A percentile compares a stretch with the other conserved stretches of the same genome.
Evolutionary conservation across 768 basidiomycete genomes (phyloP).

Genomic region (Leccinum olivaceopallidum): DNA sequence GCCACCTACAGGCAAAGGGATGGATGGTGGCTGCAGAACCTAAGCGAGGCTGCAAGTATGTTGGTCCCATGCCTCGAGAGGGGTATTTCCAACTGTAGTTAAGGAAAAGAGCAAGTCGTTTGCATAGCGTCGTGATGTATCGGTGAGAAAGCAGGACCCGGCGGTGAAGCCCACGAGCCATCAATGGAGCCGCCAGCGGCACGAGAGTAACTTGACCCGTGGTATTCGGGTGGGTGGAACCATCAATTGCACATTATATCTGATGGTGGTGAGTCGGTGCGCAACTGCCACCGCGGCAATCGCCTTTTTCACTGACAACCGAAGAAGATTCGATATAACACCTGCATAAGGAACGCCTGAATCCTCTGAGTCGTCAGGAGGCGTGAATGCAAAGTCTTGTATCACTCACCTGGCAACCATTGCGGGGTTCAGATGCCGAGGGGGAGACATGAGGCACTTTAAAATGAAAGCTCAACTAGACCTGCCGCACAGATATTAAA

Average conservation of each 20-base stretch:
- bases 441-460: constrained; percentile 19
- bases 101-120: constrained; percentile 8
- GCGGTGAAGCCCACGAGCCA: constrained; percentile 2
- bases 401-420: constrained; percentile 5
- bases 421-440: constrained; percentile 20
- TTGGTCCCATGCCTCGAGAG: constrained; percentile 21
- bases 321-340: constrained; percentile 19
- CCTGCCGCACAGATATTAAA: constrained; percentile 3
- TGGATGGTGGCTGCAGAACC: constrained; percentile 23
- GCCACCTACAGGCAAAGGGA: constrained; percentile 32
- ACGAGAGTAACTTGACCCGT: constrained; percentile 5
- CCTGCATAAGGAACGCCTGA: constrained; percentile 6
- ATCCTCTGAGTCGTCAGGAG: constrained; percentile 8
- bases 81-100: constrained; percentile 17
- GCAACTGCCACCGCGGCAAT: constrained; percentile 17
- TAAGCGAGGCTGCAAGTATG: constrained; percentile 30
- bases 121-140: constrained; percentile 8
- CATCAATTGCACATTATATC: background rate
- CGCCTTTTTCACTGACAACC: constrained; percentile 17
- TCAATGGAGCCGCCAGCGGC: constrained; percentile 2
- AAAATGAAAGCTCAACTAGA: constrained; percentile 26
- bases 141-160: constrained; percentile 9
- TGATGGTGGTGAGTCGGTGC: constrained; percentile 13
- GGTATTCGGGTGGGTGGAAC: constrained; percentile 7
- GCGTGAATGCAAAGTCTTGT: constrained; percentile 18